Base-by-base conservation (phyloP, 139 green algal species). In the Desmodesmus armatus region DNA sequence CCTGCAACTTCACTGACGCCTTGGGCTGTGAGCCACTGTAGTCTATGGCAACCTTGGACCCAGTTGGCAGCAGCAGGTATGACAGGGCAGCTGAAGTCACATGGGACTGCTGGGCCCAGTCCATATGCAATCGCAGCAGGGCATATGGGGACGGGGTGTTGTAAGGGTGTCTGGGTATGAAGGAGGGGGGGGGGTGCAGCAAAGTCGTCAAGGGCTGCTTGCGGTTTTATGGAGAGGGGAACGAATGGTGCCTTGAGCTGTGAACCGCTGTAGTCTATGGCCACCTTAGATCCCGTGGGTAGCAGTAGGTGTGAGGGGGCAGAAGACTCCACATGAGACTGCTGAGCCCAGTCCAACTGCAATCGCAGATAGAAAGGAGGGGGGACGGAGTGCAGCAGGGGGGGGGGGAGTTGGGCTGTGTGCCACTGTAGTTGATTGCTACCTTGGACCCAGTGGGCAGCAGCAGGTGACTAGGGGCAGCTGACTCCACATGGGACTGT, bases 251-350 rank as follows among this genome's bases (percentile, higher is more conserved):
- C 88, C 13, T 35, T 40, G 6, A 85, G 88, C 49, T 66, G 60
- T n/a, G 29, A 25, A 19, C 70, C 63, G 71, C 40, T 80, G 87
- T 94, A 92, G 51, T 91, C 75, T 3, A 92, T 80, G n/a, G 72
- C 47, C 23, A 69, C 66, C 0, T 47, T 67, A 13, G 79, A 87
- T 49, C 91, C 89, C 17, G 85, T 87, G n/a, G 89, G 89, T 40
- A 92, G 80, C 39, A 27, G 9, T 63, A 92, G 58, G 65, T 88
- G 73, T 19, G 84, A 67, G n/a, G 91, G 91, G 31, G 86, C 87
- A 75, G 79, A 77, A 0, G 39, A 9, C 21, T 94, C 88, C 44
- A 94, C 80, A 15, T 82, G 47, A 66, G 71, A 78, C 53, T 72
- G 78, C 44, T 81, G 53, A 7, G 87, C 79, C 76, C 87, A 88